A percentile compares a stretch with the other conserved stretches of the same genome.
phyloP scores from a whole-genome alignment of 106 monocot genomes.

The Narthecium ossifragum region DNA sequence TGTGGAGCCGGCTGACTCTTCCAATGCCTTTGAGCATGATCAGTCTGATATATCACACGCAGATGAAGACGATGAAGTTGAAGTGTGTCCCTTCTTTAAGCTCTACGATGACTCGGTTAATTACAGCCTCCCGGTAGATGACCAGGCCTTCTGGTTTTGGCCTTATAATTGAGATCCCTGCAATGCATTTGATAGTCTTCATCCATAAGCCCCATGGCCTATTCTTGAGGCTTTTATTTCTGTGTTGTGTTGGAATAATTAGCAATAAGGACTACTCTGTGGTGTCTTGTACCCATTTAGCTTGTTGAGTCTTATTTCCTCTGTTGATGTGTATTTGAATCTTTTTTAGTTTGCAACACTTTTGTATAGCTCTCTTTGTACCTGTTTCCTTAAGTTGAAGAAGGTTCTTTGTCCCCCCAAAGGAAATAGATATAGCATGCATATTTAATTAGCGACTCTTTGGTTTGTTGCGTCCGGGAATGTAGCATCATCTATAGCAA shows the following conservation, averaged over 20 bases:
- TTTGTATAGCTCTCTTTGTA: too few relatives aligned
- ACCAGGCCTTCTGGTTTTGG: conserved; percentile 39
- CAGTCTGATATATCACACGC: neutral
- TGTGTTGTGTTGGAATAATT: neutral
- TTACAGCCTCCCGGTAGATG: conserved; percentile 16
- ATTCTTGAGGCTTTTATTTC: neutral
- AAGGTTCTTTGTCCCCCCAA: too few relatives aligned
- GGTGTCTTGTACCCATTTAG: too few relatives aligned
- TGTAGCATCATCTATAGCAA: too few relatives aligned
- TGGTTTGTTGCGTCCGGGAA: too few relatives aligned
- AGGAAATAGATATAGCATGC: too few relatives aligned
- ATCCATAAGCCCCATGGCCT: neutral
- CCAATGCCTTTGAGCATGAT: neutral
- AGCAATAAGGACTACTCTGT: neutral
- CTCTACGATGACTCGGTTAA: neutral
- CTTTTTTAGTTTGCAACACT: too few relatives aligned
- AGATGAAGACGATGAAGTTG: neutral
- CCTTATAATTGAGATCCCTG: neutral
- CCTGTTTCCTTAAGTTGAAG: too few relatives aligned
- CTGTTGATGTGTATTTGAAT: neutral
- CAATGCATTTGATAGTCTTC: neutral
- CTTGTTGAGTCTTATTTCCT: neutral
- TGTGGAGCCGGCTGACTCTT: conserved; percentile 8
- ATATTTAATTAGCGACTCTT: too few relatives aligned
- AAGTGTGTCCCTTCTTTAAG: neutral